Percentiles rank a stretch among this genome's conserved stretches.
phyloP scores from a whole-genome alignment of 257 asterid genomes.

The Scutellaria minor region DNA sequence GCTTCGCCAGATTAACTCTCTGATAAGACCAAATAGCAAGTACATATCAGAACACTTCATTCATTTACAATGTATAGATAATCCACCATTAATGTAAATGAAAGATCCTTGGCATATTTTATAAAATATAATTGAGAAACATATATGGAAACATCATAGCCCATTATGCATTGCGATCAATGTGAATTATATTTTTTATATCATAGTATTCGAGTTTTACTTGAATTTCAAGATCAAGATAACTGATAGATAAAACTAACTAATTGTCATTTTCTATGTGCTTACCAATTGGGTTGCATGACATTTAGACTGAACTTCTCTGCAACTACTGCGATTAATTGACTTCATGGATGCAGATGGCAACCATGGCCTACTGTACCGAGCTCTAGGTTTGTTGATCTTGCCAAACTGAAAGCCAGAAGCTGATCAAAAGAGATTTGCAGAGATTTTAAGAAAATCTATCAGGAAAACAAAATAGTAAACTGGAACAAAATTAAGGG shows the following conservation, averaged over 20 bases:
- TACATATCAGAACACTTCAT: background rate
- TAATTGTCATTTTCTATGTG: conserved; percentile 12
- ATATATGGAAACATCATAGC: background rate
- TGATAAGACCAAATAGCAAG: conserved; percentile 35
- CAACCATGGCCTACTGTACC: conserved; percentile 75
- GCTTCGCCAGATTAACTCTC: conserved; percentile 71
- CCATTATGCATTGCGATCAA: background rate
- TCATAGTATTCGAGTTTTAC: background rate
- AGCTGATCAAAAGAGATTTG: conserved; percentile 55
- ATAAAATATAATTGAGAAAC: background rate
- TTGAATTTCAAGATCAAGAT: conserved; percentile 8
- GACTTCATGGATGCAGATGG: conserved; percentile 67
- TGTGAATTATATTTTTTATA: background rate
- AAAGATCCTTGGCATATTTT: background rate
- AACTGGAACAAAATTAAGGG: conserved; percentile 4
- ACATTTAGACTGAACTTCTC: conserved; percentile 61
- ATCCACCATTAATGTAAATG: background rate
- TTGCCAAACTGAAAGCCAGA: conserved; percentile 68
- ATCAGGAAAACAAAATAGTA: background rate
- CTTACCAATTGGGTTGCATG: conserved; percentile 60
- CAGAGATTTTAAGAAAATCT: conserved; percentile 5
- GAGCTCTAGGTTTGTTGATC: conserved; percentile 70
- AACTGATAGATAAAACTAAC: background rate
- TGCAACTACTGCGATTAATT: conserved; percentile 52
- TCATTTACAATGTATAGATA: background rate